Conservation (phyloP, 1,284 basidiomycete species). For the Heterobasidion occidentale region DNA sequence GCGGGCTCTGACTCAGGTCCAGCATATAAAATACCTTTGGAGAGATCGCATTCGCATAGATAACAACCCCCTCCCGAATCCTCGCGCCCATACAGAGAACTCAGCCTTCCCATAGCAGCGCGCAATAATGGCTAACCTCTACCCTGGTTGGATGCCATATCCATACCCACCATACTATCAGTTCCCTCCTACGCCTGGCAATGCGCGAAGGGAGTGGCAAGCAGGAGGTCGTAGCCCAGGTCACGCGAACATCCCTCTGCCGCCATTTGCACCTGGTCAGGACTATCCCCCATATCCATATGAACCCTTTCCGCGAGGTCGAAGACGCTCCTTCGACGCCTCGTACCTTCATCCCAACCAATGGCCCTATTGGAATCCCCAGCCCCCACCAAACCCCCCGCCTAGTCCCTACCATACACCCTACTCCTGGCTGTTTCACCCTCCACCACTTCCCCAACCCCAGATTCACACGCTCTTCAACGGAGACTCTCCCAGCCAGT, state of each 20-base stretch:
- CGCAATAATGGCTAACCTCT: background rate
- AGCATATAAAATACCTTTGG: background rate
- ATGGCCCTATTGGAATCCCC: conserved; percentile 11
- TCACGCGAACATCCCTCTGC: background rate
- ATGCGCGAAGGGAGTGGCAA: background rate
- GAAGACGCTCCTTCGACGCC: conserved; percentile 19
- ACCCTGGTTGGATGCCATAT: background rate
- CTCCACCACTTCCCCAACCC: conserved; percentile 15
- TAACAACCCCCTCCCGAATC: background rate
- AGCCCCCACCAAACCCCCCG: conserved; percentile 15
- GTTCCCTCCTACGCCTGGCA: background rate
- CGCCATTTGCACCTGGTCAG: background rate
- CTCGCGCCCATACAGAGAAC: background rate
- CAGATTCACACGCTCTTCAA: conserved; percentile 47
- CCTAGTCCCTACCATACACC: conserved; percentile 16
- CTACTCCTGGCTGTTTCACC: conserved; percentile 18
- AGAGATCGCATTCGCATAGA: background rate
- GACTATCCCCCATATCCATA: conserved; percentile 2
- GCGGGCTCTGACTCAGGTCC: background rate
- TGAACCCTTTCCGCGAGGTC: conserved; percentile 8
- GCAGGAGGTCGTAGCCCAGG: background rate
- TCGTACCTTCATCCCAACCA: conserved; percentile 7
- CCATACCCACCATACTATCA: background rate
- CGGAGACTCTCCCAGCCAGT: conserved; percentile 34
- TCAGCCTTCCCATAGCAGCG: too few relatives aligned